phyloP scores from a whole-genome alignment of 495 filamentous ascomycete genomes.

The Penicillium paradoxum region DNA sequence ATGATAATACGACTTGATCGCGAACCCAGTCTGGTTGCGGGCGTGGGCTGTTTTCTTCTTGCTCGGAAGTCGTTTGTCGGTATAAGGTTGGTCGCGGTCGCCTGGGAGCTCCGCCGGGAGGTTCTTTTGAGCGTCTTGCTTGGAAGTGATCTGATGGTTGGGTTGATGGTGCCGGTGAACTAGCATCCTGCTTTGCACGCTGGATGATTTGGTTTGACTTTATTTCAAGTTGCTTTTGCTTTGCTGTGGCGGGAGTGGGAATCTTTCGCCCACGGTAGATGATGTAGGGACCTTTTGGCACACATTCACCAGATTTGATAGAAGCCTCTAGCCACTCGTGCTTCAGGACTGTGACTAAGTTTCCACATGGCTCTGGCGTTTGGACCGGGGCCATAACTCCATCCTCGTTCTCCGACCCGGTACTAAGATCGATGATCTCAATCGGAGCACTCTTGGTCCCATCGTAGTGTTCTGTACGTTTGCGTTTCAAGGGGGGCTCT shows the following conservation, averaged over 20 bases:
- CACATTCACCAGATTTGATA: slow-evolving; percentile 42
- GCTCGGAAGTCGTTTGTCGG: slow-evolving; percentile 66
- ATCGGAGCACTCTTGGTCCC: neutral
- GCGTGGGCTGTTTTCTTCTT: slow-evolving; percentile 53
- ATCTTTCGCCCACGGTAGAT: slow-evolving; percentile 55
- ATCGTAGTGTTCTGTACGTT: slow-evolving; percentile 3
- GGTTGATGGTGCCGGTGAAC: slow-evolving; percentile 16
- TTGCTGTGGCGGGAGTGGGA: slow-evolving; percentile 1
- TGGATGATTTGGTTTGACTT: slow-evolving; percentile 39
- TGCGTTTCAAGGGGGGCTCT: slow-evolving; percentile 25
- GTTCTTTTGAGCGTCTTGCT: slow-evolving; percentile 14
- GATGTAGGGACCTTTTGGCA: slow-evolving; percentile 58
- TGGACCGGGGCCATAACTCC: slow-evolving; percentile 9
- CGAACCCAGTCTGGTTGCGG: slow-evolving; percentile 66
- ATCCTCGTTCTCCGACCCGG: slow-evolving; percentile 31
- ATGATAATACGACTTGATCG: slow-evolving; percentile 65
- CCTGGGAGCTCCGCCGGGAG: slow-evolving; percentile 14
- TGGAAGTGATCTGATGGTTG: slow-evolving; percentile 4
- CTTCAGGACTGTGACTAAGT: slow-evolving; percentile 62
- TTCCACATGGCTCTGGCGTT: neutral
- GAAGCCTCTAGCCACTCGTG: slow-evolving; percentile 71
- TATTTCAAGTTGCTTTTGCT: slow-evolving; percentile 1
- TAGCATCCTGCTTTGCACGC: slow-evolving; percentile 49
- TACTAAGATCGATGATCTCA: slow-evolving; percentile 28
- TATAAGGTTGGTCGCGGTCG: slow-evolving; percentile 44